A percentile compares a stretch with the other conserved stretches of the same genome.
Evolutionary conservation across 2,329 filamentous ascomycete species (phyloP).

Genomic region (Claviceps humidiphila): DNA sequence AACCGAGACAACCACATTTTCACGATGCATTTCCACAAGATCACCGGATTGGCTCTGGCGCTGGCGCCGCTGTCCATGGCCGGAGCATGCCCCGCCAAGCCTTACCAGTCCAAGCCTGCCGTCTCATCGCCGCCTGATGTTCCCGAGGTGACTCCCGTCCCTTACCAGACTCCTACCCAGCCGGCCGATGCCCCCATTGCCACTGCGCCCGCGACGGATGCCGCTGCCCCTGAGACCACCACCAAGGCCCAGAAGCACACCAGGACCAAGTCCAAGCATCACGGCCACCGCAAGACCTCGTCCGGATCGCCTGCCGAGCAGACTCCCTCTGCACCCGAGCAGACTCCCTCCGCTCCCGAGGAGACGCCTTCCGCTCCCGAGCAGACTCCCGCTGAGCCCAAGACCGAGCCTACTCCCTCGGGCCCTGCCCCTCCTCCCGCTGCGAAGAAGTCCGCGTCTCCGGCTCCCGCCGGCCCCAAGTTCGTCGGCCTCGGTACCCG

Average conservation of each 20-base stretch:
- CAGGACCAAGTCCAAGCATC: background rate
- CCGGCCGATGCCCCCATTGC: background rate
- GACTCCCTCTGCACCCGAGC: too few species aligned
- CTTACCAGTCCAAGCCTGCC: too few species aligned
- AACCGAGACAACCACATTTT: background rate
- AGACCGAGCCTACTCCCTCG: background rate
- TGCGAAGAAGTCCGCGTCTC: too few species aligned
- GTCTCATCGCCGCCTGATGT: too few species aligned
- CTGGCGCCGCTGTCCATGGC: background rate
- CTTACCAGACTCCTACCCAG: too few species aligned
- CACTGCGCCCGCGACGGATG: background rate
- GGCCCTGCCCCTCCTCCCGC: too few species aligned
- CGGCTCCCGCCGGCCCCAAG: background rate
- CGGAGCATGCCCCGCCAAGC: background rate
- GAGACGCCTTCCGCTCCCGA: too few species aligned
- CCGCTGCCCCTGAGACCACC: background rate
- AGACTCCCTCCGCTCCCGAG: too few species aligned
- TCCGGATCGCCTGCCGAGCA: too few species aligned
- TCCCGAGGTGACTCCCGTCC: too few species aligned
- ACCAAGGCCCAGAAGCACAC: background rate
- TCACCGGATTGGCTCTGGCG: slow-evolving; percentile 8
- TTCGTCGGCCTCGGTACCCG: background rate
- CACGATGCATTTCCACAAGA: slow-evolving; percentile 14
- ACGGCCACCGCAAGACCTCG: background rate
- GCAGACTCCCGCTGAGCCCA: background rate